Evolutionary conservation across 2,329 filamentous ascomycete genomes (phyloP), one percentile per base, ranked within the genome.

Genomic region (Aspergillus transmontanensis): DNA sequence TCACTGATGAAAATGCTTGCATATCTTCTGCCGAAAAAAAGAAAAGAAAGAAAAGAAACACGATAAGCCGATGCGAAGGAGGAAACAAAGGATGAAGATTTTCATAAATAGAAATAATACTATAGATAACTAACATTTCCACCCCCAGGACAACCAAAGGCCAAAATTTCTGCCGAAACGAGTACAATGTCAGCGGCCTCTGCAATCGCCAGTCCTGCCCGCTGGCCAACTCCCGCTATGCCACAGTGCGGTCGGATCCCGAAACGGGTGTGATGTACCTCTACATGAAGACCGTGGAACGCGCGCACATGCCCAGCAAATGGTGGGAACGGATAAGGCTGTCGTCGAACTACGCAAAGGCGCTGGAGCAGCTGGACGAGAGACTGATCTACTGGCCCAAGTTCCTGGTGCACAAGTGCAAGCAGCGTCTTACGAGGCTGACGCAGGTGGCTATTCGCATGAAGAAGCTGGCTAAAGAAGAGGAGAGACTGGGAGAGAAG

Each of bases 281-380:
- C 62, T 98, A 96, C 85, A 96, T 97, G 86, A 98, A 97, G 83
- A 95, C 93, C 5, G 87, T 94, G 70, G 93, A 97, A 83, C 91
- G 95, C 66, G 86, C 90, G 14, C 94, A 94, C 78, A 87, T 94
- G 80, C 95, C 94, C 1, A 90, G 88, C 63, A 96, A 96, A 80
- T 89, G 94, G 82, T 99, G 95, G 95, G 93, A 98, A 81, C 89
- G 90, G 70, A 93, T 97, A 76, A 92, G 93, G 75, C 84, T 99
- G 39, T 93, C 92, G 32, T 87, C 89, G 72, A 97, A 98, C 83
- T 98, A 98, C 79, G 87, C 89, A 67, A 91, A 94, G 76, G 95
- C 95, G 0, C 86, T 99, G 30, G 87, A 91, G 70, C 92, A 96
- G 78, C 88, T 99, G 69, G 93, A 97, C 76, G 87, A 92, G 71